Base-by-base conservation (phyloP, 2,329 filamentous ascomycete genomes). In the Esteya vermicola region DNA sequence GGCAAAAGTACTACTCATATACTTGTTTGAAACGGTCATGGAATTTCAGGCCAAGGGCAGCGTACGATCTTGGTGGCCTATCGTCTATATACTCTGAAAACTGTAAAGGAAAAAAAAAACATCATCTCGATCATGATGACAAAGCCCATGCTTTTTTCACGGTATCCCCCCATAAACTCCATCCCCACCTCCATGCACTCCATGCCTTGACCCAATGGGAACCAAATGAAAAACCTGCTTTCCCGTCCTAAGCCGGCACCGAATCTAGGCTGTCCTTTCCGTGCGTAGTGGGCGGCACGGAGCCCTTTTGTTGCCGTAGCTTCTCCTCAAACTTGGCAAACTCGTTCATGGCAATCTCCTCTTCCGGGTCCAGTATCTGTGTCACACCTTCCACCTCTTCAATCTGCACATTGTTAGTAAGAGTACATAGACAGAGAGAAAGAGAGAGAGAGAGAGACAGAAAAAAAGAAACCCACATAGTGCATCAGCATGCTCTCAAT, bases 401-500 rank as follows among this genome's bases (percentile, higher is more conserved):
- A 48, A 96, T 94, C 75, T 94, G 41, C 4, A 5, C 1, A 12
- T 34, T 25, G 34, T 32, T 40, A 28, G 28, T 14, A n/a, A 2
- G n/a, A 9, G 8, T 5, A 33, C 18, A n/a, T 20, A 23, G 14
- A 28, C 10, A 19, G 16, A 23, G 8, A 19, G 18, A 18, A 31
- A 19, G 19, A 14, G 20, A 26, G 31, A 21, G 14, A 9, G 26
- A 13, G 14, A 16, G 27, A 16, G 18, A 19, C 8, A 31, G 12
- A 34, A 27, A 26, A 19, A 27, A 19, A 39, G 20, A 23, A 21
- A 75, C 81, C 72, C 60, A 86, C 82, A 59, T 91, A 91, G 59
- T 89, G 85, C 85, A 94, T 95, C 57, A 96, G 60, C 91, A 98
- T 96, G 49, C 84, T 85, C 69, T 98, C 91, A 50, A 98, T 98